Percentiles rank a stretch among this genome's conserved stretches.
These are phyloP conservation scores for Hypocreales sp. DNA, from an alignment of 2,329 filamentous ascomycete genomes.

Conservation along the genomic window DNA sequence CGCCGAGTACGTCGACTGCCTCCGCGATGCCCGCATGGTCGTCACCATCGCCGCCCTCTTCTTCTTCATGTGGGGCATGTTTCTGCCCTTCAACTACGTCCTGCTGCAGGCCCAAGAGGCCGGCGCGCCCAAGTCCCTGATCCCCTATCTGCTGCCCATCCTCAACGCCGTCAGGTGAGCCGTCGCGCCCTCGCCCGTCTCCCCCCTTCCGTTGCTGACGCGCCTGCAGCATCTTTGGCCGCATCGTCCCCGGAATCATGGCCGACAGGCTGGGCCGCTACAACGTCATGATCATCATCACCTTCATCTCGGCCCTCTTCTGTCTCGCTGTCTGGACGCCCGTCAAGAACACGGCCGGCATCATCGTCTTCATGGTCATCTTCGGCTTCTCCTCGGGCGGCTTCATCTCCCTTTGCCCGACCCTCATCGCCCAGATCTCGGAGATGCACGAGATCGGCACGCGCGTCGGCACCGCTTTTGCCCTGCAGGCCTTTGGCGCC, in stretches of 20 bases:
- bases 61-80: slow-evolving; percentile 40
- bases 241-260: slow-evolving; percentile 32
- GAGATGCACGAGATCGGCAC: slow-evolving; percentile 56
- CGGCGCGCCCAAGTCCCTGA: slow-evolving; percentile 23
- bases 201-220: too few relatives aligned
- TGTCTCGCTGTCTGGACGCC: slow-evolving; percentile 33
- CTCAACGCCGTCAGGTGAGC: slow-evolving; percentile 36
- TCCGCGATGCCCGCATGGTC: slow-evolving; percentile 28
- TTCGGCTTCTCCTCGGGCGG: slow-evolving; percentile 57
- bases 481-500: slow-evolving; percentile 45
- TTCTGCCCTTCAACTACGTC: slow-evolving; percentile 38
- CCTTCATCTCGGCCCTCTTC: slow-evolving; percentile 28
- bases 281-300: slow-evolving; percentile 36
- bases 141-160: slow-evolving; percentile 36
- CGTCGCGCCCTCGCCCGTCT: too few relatives aligned
- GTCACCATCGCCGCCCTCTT: slow-evolving; percentile 30
- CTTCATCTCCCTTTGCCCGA: slow-evolving; percentile 46
- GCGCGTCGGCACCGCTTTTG: slow-evolving; percentile 48
- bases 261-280: slow-evolving; percentile 29
- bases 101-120: slow-evolving; percentile 28
- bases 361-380: slow-evolving; percentile 48
- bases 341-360: slow-evolving; percentile 33
- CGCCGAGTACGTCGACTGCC: slow-evolving; percentile 27
- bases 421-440: slow-evolving; percentile 54
- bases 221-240: slow-evolving; percentile 27